phyloP scores from a whole-genome alignment of 1,284 basidiomycete species.

The Gastroboletus turbinatus region DNA sequence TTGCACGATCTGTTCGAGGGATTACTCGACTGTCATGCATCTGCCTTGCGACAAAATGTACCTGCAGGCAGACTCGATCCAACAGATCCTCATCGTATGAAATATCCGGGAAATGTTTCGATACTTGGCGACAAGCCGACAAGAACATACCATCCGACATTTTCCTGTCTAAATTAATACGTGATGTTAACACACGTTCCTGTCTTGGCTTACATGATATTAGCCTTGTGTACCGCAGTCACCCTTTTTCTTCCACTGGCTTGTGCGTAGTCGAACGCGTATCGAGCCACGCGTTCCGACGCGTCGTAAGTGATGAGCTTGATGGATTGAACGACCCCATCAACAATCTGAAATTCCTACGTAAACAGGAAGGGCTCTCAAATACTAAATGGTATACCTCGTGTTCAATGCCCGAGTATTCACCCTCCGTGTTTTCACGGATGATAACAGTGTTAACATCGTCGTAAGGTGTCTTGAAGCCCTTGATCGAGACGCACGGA shows the following conservation, averaged over 20 bases:
- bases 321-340: constrained; percentile 99
- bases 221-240: constrained; percentile 99
- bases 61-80: constrained; percentile 94
- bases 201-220: constrained; percentile 80
- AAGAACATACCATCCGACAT: constrained; percentile 99
- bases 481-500: constrained; percentile 94
- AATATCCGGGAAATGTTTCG: constrained; percentile 95
- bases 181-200: neutral
- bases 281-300: constrained; percentile 96
- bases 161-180: constrained; percentile 61
- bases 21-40: constrained; percentile 2
- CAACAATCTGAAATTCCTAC: constrained; percentile 64
- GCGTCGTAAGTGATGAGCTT: constrained; percentile 99
- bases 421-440: constrained; percentile 99
- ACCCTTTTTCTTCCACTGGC: constrained; percentile 88
- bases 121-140: constrained; percentile 94
- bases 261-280: constrained; percentile 97
- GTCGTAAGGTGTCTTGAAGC: constrained; percentile 98
- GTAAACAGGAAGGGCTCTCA: constrained; percentile 9
- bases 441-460: constrained; percentile 98
- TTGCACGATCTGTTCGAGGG: constrained; percentile 70
- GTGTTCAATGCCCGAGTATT: constrained; percentile 99
- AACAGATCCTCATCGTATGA: constrained; percentile 96
- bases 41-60: constrained; percentile 31
- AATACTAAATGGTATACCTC: constrained; percentile 54